Base-by-base conservation (phyloP, 805 yeast genomes). In the Zygotorulaspora chibaensis region DNA sequence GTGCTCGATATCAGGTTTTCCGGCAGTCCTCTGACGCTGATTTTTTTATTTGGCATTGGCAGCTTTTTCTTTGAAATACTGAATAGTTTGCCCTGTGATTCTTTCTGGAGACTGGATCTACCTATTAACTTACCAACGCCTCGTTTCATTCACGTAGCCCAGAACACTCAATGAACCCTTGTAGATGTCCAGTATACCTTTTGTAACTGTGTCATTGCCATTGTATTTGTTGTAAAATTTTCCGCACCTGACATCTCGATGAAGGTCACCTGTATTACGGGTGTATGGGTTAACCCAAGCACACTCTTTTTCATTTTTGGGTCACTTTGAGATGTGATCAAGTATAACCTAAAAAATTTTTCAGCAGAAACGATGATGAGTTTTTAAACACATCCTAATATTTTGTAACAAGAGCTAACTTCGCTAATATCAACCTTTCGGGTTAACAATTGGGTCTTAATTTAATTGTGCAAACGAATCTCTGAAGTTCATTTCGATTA, bases 241-340 rank as follows among this genome's bases (percentile, higher is more conserved):
- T 33, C 36, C 16, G 20, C 12, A 33, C 18, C 16, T 36, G 15
- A 20, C 13, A 30, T 20, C 13, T 17, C 23, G 35, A 36, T 25
- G 31, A 20, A 26, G 9, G 25, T 20, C 40, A 42, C 17, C 38
- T 44, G 35, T 36, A 34, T 28, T 26, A 28, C 34, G 25, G 36
- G 25, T 45, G 48, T 40, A 39, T 48, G 48, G 51, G 45, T 42
- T 34, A 35, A 48, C 52, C 49, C 52, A 48, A 48, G 49, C 52
- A 45, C 38, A 35, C 30, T 35, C 30, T 42, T 39, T 38, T 33
- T 28, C 44, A 45, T 44, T 35, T 27, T 28, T 37, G 36, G 18
- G 28, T 27, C 36, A 31, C 17, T 27, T 23, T 13, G 30, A 23
- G 18, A 38, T 26, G 30, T 15, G 15, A 23, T 23, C 18, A 38